Evolutionary conservation across 441 rosid genomes (phyloP).

Genomic region (Populus hybrid): DNA sequence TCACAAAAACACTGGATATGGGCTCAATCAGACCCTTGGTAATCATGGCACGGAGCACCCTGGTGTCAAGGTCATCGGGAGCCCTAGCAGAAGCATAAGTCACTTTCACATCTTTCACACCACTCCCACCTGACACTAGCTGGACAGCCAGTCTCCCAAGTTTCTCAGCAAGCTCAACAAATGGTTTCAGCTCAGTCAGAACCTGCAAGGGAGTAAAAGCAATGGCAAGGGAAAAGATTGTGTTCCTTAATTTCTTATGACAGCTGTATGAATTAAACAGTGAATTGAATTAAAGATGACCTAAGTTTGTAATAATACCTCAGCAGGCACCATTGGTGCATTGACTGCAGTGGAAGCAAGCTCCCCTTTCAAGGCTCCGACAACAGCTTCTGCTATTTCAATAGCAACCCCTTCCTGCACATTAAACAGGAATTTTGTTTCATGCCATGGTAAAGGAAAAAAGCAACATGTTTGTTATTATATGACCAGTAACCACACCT

Average conservation of each 20-base stretch:
- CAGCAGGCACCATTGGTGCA: slow-evolving; percentile 98
- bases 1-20: slow-evolving; percentile 70
- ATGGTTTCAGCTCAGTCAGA: slow-evolving; percentile 81
- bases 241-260: too few species aligned
- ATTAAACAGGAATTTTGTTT: slow-evolving; percentile 10
- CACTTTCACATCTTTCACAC: slow-evolving; percentile 69
- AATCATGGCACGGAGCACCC: slow-evolving; percentile 93
- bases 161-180: slow-evolving; percentile 75
- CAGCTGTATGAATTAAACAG: too few species aligned
- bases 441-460: slow-evolving; percentile 1
- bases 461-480: neutral
- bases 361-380: slow-evolving; percentile 91
- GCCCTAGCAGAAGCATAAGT: slow-evolving; percentile 74
- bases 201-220: slow-evolving; percentile 40
- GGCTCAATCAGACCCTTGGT: slow-evolving; percentile 94
- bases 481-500: slow-evolving; percentile 39
- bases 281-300: too few species aligned
- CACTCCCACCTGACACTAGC: slow-evolving; percentile 85
- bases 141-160: slow-evolving; percentile 90
- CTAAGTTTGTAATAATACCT: slow-evolving; percentile 33
- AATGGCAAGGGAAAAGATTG: neutral
- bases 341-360: slow-evolving; percentile 97
- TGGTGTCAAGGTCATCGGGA: slow-evolving; percentile 88
- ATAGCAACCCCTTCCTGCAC: slow-evolving; percentile 94
- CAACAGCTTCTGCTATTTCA: slow-evolving; percentile 97